Evolutionary conservation across 768 basidiomycete species (phyloP).

Genomic region (Mycena filopes): DNA sequence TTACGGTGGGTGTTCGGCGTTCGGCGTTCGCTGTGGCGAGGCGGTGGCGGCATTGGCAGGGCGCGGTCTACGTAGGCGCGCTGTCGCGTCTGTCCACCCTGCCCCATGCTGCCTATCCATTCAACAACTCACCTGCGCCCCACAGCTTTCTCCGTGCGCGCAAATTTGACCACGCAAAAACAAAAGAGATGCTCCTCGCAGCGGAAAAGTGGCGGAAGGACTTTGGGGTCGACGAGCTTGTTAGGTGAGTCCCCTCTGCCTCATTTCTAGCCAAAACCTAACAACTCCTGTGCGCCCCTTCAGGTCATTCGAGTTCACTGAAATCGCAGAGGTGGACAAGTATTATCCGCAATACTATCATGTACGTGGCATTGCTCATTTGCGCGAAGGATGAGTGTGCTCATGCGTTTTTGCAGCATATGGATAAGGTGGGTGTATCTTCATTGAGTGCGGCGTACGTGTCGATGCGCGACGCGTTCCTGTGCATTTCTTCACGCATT

Average conservation of each 20-base stretch:
- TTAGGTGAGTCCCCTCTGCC: slow-evolving; percentile 55
- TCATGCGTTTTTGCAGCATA: slow-evolving; percentile 48
- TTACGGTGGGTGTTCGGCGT: slow-evolving; percentile 67
- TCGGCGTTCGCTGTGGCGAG: too few relatives aligned
- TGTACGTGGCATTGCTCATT: slow-evolving; percentile 24
- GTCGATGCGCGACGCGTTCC: too few relatives aligned
- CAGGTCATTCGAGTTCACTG: slow-evolving; percentile 88
- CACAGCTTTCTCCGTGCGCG: slow-evolving; percentile 90
- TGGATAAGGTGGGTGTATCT: slow-evolving; percentile 77
- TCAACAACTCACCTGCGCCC: too few relatives aligned
- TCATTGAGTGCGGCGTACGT: too few relatives aligned
- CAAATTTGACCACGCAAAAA: slow-evolving; percentile 85
- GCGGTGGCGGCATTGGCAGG: too few relatives aligned
- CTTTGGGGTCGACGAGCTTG: slow-evolving; percentile 82
- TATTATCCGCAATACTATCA: slow-evolving; percentile 98
- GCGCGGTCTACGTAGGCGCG: too few relatives aligned
- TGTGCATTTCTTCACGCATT: too few relatives aligned
- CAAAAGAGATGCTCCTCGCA: slow-evolving; percentile 85
- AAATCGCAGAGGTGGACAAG: slow-evolving; percentile 86
- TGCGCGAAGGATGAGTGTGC: not conserved
- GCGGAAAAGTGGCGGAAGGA: slow-evolving; percentile 93
- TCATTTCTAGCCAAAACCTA: too few relatives aligned
- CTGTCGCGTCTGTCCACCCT: too few relatives aligned
- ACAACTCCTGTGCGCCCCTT: too few relatives aligned
- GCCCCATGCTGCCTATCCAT: too few relatives aligned